Percentiles rank a stretch among this genome's conserved stretches.
Evolutionary conservation across 805 yeast genomes (phyloP).

Genomic region (Saturnispora dispora): DNA sequence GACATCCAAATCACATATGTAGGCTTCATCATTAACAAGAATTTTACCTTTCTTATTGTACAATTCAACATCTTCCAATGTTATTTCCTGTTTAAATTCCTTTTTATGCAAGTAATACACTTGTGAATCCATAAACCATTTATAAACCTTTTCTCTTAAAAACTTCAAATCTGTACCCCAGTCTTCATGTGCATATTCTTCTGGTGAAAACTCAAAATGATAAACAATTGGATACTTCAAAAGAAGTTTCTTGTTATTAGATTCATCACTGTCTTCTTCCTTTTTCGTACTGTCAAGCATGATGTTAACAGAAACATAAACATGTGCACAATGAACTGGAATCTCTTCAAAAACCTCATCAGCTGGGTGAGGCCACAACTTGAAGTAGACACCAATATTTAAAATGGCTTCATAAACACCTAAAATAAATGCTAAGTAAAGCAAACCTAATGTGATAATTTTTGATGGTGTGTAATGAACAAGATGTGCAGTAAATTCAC

Average conservation of each 20-base stretch:
- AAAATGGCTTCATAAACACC: conserved; percentile 19
- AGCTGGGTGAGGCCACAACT: conserved; percentile 25
- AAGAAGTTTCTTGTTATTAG: conserved; percentile 12
- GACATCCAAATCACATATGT: conserved; percentile 42
- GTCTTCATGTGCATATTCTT: conserved; percentile 65
- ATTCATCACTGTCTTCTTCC: conserved; percentile 8
- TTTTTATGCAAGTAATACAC: conserved; percentile 20
- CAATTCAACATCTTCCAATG: conserved; percentile 27
- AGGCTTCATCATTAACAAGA: conserved; percentile 33
- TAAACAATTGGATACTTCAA: conserved; percentile 38
- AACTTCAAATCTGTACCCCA: conserved; percentile 61
- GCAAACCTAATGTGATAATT: conserved; percentile 21
- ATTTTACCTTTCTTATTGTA: conserved; percentile 27
- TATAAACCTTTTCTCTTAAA: conserved; percentile 47
- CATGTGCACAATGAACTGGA: conserved; percentile 74
- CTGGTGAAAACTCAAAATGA: conserved; percentile 75
- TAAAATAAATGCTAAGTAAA: conserved; percentile 17
- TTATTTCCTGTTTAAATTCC: conserved; percentile 10
- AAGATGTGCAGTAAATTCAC: conserved; percentile 19
- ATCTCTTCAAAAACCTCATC: conserved; percentile 57
- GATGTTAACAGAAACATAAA: conserved; percentile 46
- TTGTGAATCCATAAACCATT: conserved; percentile 41
- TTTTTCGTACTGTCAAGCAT: conserved; percentile 10
- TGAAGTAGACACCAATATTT: conserved; percentile 18
- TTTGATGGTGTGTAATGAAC: conserved; percentile 17